phyloP scores from a whole-genome alignment of 306 rosid genomes.

The Cotoneaster glaucophyllus region DNA sequence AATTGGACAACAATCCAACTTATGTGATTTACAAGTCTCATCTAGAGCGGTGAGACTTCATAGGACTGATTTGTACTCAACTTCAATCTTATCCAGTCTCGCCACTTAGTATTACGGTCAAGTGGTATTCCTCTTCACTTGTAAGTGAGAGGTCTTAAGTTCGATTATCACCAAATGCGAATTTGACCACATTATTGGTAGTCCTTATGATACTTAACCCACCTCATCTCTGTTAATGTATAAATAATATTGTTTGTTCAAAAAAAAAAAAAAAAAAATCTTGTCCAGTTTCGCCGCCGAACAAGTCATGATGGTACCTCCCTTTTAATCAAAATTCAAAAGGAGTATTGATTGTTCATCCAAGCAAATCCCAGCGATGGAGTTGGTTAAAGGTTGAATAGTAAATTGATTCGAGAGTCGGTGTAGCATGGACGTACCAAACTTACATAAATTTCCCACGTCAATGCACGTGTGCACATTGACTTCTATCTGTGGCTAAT shows the following conservation, averaged over 20 bases:
- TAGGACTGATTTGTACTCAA: no score
- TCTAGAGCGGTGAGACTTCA: background rate
- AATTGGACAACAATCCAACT: background rate
- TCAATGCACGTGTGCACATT: background rate
- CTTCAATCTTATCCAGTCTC: background rate
- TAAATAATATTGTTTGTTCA: no score
- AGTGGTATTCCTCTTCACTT: no score
- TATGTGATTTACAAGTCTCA: background rate
- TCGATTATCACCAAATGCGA: no score
- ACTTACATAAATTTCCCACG: background rate
- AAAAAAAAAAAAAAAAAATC: no score
- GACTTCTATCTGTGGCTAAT: background rate
- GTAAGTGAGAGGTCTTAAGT: no score
- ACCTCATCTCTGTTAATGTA: no score
- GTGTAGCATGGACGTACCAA: background rate
- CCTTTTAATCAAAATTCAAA: background rate
- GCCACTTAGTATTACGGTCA: rapidly evolving
- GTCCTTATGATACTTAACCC: no score
- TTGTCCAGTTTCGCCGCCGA: background rate
- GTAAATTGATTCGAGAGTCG: background rate
- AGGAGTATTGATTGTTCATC: background rate
- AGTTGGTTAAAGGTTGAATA: background rate
- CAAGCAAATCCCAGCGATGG: background rate
- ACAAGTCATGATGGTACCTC: no score
- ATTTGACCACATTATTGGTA: no score